Conservation (phyloP, 805 yeast species). For the Blastobotrys robertii region DNA sequence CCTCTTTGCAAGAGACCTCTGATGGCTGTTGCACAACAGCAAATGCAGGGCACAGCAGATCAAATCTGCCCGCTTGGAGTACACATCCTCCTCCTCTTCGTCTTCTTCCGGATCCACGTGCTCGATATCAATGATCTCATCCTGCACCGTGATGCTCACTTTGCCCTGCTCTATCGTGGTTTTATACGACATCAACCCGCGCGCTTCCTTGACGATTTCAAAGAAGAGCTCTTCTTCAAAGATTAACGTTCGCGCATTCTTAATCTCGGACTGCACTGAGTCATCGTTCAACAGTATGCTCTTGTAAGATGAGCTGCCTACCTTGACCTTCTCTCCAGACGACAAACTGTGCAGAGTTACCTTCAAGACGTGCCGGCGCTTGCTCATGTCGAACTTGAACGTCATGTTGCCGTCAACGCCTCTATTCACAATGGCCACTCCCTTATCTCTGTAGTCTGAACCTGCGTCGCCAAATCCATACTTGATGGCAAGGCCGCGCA, state of each 20-base stretch:
- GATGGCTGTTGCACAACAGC: conserved; percentile 51
- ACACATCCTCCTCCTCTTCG: conserved; percentile 25
- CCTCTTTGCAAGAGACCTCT: conserved; percentile 33
- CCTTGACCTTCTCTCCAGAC: conserved; percentile 7
- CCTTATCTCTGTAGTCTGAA: conserved; percentile 61
- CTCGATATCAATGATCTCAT: conserved; percentile 64
- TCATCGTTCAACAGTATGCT: conserved; percentile 7
- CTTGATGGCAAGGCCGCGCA: conserved; percentile 62
- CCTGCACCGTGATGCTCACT: conserved; percentile 53
- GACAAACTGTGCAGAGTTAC: conserved; percentile 45
- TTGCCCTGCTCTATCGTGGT: conserved; percentile 58
- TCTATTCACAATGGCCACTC: conserved; percentile 62
- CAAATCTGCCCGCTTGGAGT: conserved; percentile 40
- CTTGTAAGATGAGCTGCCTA: conserved; percentile 13
- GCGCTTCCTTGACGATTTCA: conserved; percentile 69
- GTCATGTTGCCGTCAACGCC: conserved; percentile 36
- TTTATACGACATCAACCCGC: conserved; percentile 54
- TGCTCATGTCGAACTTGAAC: conserved; percentile 31
- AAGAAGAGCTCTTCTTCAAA: conserved; percentile 87
- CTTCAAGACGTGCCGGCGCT: conserved; percentile 40
- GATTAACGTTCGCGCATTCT: conserved; percentile 58
- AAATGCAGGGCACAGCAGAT: conserved; percentile 45
- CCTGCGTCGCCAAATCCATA: conserved; percentile 93
- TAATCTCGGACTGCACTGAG: conserved; percentile 44
- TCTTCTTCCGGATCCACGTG: conserved; percentile 30